Evolutionary conservation across 257 asterid species (phyloP), one percentile per base, ranked within the genome.

Genomic region (Gardenia jasminoides): DNA sequence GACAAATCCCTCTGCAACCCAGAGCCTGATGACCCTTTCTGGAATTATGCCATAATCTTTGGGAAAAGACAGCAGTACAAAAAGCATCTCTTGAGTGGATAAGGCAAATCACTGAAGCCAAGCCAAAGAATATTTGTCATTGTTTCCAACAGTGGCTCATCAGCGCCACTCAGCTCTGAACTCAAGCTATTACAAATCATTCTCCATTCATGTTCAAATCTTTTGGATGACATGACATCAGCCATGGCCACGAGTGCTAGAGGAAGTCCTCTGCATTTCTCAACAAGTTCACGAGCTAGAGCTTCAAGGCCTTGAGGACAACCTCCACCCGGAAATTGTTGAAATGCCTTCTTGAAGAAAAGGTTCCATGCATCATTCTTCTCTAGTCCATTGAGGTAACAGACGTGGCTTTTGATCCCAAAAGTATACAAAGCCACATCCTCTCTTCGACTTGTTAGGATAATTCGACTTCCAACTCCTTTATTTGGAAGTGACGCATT

Each of bases 1-100:
- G 2, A 70, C 90, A 48, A 89, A 87, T 11, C 89, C 74, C 69
- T 89, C 91, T 1, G 93, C 90, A 31, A 89, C 87, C 89, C 90
- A 89, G 62, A 89, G 82, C 26, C 91, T 87, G 70, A 84, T 67
- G 26, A 86, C 82, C 85, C 86, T 89, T 3, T 88, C 86, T 1
- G 86, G 80, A 46, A 79, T 59, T 3, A 89, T 83, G 4, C 82
- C 76, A 78, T 78, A 62, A 64, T 82, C 91, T 78, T 85, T 0
- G 93, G 88, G 78, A 89, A 89, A 16, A 85, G 76, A 67, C 88
- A 76, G 28, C 85, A 83, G 74, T 85, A 85, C 72, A 89, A 66
- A 79, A 89, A 85, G 72, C 91, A 89, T 39, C 84, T 52, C 85
- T 84, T 89, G 10, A 87, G 89, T 67, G 80, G 78, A 86, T 78